A percentile compares a stretch with the other conserved stretches of the same genome.
Conservation (phyloP, 2,329 filamentous ascomycete species). For the Coniella vitis region DNA sequence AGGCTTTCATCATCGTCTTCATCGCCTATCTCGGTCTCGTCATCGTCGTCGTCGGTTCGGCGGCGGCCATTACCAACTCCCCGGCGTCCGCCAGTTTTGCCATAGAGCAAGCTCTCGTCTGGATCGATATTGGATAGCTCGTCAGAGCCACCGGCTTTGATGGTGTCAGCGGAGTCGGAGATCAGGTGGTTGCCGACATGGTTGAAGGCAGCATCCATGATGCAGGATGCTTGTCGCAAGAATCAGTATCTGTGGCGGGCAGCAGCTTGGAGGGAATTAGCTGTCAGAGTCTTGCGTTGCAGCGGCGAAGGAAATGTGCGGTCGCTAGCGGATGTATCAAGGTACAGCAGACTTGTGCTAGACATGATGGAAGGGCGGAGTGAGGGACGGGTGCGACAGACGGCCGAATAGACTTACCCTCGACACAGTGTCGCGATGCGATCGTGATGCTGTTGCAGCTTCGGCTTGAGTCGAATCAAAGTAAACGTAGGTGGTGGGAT, state of each 20-base stretch:
- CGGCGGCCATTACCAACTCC: slow-evolving; percentile 37
- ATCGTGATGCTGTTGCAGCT: slow-evolving; percentile 5
- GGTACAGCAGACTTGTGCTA: slow-evolving; percentile 1
- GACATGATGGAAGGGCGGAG: background rate
- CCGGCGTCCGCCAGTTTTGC: slow-evolving; percentile 55
- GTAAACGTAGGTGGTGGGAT: slow-evolving; percentile 5
- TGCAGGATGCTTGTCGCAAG: slow-evolving; percentile 23
- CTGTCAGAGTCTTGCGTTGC: background rate
- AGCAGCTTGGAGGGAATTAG: background rate
- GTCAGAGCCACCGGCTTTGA: slow-evolving; percentile 80
- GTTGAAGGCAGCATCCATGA: slow-evolving; percentile 76
- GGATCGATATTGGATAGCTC: slow-evolving; percentile 62
- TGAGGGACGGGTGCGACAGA: background rate
- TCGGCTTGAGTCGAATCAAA: slow-evolving; percentile 6
- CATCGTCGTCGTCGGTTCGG: slow-evolving; percentile 80
- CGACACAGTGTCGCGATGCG: background rate
- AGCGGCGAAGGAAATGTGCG: no score
- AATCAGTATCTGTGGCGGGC: slow-evolving; percentile 10
- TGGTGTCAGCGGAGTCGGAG: slow-evolving; percentile 75
- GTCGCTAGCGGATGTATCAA: background rate
- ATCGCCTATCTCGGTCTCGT: slow-evolving; percentile 74
- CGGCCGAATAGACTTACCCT: background rate
- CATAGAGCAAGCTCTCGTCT: slow-evolving; percentile 76
- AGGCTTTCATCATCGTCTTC: slow-evolving; percentile 66
- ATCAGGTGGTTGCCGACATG: slow-evolving; percentile 82